A percentile compares a stretch with the other conserved stretches of the same genome.
Evolutionary conservation across 2,329 filamentous ascomycete genomes (phyloP).

Genomic region (Nakataea oryzae): DNA sequence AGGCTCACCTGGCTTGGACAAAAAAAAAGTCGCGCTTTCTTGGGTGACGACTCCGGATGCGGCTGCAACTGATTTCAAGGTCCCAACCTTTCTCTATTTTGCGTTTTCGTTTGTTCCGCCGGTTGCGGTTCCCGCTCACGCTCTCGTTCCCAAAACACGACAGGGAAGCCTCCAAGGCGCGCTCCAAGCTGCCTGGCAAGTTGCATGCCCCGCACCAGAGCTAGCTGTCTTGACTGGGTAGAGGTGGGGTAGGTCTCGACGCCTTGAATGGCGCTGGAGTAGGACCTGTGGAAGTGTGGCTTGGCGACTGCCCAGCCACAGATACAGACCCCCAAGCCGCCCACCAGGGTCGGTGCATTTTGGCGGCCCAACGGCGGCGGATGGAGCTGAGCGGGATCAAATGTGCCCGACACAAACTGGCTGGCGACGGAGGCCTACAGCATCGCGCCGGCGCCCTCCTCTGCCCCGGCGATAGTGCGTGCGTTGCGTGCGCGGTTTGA

Average conservation of each 20-base stretch:
- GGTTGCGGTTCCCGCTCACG: not conserved
- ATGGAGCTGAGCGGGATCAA: not conserved
- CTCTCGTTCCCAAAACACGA: not conserved
- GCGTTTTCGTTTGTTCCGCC: not conserved
- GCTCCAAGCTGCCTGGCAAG: not conserved
- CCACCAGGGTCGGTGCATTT: not conserved
- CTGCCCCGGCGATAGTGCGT: not conserved
- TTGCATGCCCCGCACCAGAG: not conserved
- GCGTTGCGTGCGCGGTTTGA: not conserved
- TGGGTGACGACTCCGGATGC: not conserved
- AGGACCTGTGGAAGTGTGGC: not conserved
- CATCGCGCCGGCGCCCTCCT: not conserved
- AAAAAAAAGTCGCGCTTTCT: not conserved
- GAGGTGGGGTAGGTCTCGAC: not conserved
- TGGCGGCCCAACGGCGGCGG: not conserved
- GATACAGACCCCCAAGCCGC: not conserved
- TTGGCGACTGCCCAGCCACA: not conserved
- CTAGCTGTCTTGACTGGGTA: not conserved
- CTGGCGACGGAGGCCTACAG: not conserved
- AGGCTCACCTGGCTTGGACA: not conserved
- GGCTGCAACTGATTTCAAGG: not conserved
- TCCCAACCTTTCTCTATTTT: not conserved
- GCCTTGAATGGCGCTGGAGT: not conserved
- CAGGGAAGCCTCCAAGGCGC: not conserved
- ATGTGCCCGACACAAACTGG: no score